Evolutionary conservation across 2,329 filamentous ascomycete species (phyloP).

Genomic region (Cylindrodendrum hubeiense): DNA sequence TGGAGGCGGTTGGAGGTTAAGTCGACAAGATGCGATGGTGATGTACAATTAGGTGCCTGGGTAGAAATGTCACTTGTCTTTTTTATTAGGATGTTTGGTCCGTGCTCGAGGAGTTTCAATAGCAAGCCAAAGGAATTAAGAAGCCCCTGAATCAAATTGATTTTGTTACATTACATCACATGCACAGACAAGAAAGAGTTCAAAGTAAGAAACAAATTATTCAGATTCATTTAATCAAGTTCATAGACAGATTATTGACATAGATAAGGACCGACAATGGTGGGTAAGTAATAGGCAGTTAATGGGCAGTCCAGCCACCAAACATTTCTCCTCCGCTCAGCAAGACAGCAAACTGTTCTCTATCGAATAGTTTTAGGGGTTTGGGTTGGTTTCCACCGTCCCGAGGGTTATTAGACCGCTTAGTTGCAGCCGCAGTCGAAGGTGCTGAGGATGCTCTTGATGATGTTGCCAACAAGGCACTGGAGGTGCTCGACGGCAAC

Average conservation of each 20-base stretch:
- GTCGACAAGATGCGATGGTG: not conserved
- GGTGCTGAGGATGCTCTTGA: constrained; percentile 44
- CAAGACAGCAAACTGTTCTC: not conserved
- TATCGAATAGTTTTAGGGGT: not conserved
- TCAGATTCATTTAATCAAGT: constrained; percentile 4
- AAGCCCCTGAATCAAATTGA: not conserved
- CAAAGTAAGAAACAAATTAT: not conserved
- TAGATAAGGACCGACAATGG: constrained; percentile 8
- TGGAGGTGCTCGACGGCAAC: constrained; percentile 48
- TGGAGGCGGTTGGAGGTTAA: constrained; percentile 46
- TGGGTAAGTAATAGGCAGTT: too few species aligned
- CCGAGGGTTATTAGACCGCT: not conserved
- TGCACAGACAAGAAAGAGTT: not conserved
- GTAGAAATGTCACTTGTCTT: not conserved
- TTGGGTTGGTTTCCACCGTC: not conserved
- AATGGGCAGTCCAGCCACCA: not conserved
- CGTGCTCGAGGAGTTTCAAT: not conserved
- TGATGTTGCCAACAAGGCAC: constrained; percentile 49
- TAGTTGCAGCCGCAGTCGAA: constrained; percentile 51
- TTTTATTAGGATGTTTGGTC: not conserved
- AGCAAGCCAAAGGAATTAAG: not conserved
- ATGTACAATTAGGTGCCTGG: not conserved
- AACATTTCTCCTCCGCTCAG: constrained; percentile 5
- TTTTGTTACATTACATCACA: not conserved
- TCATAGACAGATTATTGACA: constrained; percentile 17